Percentiles rank a stretch among this genome's conserved stretches.
These are phyloP conservation scores for Ophiostoma angusticollis DNA, from an alignment of 2,329 filamentous ascomycete species.

Conservation along the genomic window DNA sequence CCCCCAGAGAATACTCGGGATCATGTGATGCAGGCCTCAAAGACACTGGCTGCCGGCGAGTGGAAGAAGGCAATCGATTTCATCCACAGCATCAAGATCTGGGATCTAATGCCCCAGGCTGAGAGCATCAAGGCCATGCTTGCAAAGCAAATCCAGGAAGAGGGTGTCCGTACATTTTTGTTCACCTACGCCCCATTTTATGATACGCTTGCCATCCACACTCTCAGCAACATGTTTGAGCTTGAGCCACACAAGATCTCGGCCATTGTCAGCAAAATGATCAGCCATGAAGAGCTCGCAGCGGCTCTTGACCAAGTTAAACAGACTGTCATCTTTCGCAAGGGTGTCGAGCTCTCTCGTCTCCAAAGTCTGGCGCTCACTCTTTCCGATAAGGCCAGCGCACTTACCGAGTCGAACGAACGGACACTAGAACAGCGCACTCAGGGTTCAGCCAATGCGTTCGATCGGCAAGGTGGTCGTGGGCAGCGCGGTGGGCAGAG, in stretches of 20 bases:
- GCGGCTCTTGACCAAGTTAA: slow-evolving; percentile 97
- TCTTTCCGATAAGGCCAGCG: slow-evolving; percentile 89
- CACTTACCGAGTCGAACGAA: slow-evolving; percentile 94
- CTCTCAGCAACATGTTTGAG: slow-evolving; percentile 90
- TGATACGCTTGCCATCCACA: slow-evolving; percentile 81
- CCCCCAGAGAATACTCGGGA: slow-evolving; percentile 98
- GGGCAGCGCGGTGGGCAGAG: slow-evolving; percentile 55
- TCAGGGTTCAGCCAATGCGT: slow-evolving; percentile 87
- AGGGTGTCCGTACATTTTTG: slow-evolving; percentile 93
- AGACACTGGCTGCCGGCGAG: slow-evolving; percentile 89
- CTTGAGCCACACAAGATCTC: slow-evolving; percentile 79
- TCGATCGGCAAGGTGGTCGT: slow-evolving; percentile 79
- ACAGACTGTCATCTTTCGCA: slow-evolving; percentile 94
- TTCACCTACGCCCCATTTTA: slow-evolving; percentile 99
- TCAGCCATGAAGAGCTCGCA: slow-evolving; percentile 94
- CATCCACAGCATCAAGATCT: slow-evolving; percentile 98
- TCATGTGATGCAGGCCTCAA: slow-evolving; percentile 98
- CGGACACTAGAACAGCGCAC: slow-evolving; percentile 93
- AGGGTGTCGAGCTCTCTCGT: slow-evolving; percentile 94
- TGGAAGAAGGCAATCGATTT: slow-evolving; percentile 95
- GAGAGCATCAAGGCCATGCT: slow-evolving; percentile 96
- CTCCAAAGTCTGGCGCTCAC: slow-evolving; percentile 91
- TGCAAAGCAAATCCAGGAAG: slow-evolving; percentile 94
- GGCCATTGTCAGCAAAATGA: slow-evolving; percentile 98
- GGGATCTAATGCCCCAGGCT: slow-evolving; percentile 89